phyloP scores from a whole-genome alignment of 805 yeast genomes.

The Wickerhamiella musiphila region DNA sequence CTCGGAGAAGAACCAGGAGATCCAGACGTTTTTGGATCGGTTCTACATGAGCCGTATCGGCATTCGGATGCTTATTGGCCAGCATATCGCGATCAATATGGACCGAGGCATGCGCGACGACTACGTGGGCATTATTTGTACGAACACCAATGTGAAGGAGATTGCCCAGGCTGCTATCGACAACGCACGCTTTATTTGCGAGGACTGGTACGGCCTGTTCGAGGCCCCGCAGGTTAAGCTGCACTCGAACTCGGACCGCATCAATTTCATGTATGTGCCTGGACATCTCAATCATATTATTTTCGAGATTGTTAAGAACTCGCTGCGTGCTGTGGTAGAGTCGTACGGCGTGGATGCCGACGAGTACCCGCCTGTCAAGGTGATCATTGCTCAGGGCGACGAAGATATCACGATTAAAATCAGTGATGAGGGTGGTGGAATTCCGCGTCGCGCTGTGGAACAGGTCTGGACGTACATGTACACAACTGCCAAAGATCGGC shows the following conservation, averaged over 20 bases:
- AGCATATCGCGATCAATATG: slow-evolving; percentile 68
- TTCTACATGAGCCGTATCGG: slow-evolving; percentile 87
- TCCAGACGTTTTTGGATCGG: slow-evolving; percentile 68
- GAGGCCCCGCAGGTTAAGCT: slow-evolving; percentile 75
- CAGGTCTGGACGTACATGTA: slow-evolving; percentile 82
- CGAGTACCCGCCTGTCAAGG: slow-evolving; percentile 66
- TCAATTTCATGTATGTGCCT: slow-evolving; percentile 80
- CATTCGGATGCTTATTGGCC: slow-evolving; percentile 87
- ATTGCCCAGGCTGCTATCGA: slow-evolving; percentile 79
- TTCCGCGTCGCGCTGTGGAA: slow-evolving; percentile 68
- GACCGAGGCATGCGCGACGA: slow-evolving; percentile 40
- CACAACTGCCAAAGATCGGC: slow-evolving; percentile 67
- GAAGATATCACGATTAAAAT: slow-evolving; percentile 84
- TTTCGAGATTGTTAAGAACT: slow-evolving; percentile 74
- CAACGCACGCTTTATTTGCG: slow-evolving; percentile 78
- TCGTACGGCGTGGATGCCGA: slow-evolving; percentile 51
- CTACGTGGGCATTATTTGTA: slow-evolving; percentile 79
- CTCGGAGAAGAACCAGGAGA: slow-evolving; percentile 43
- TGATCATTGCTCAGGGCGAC: slow-evolving; percentile 73
- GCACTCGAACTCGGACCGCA: slow-evolving; percentile 49
- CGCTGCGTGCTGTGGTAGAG: slow-evolving; percentile 78
- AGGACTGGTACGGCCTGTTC: slow-evolving; percentile 72
- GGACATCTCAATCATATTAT: slow-evolving; percentile 85
- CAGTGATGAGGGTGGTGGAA: slow-evolving; percentile 90
- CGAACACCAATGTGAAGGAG: slow-evolving; percentile 67